Evolutionary conservation across 31 red algal species (phyloP).

Genomic region (Asparagopsis taxiformis): DNA sequence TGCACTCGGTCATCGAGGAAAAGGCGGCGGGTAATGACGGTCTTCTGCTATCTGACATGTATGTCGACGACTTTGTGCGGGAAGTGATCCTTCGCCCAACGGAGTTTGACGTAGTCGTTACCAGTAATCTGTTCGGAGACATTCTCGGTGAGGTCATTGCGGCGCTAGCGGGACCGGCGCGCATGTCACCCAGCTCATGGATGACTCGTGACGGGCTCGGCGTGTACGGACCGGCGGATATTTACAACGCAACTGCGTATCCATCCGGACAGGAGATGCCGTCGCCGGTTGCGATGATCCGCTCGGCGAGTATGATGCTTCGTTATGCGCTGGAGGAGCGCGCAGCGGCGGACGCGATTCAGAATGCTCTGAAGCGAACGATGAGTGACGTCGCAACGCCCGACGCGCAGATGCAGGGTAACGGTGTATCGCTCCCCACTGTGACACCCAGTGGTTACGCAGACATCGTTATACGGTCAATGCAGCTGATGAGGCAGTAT

Average conservation of each 20-base stretch:
- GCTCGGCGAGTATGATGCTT: constrained; percentile 89
- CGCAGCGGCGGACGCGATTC: constrained; percentile 84
- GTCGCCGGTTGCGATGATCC: constrained; percentile 74
- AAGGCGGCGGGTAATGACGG: constrained; percentile 36
- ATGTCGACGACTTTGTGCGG: constrained; percentile 86
- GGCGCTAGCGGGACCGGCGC: constrained; percentile 64
- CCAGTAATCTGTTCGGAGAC: constrained; percentile 92
- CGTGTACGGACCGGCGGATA: constrained; percentile 87
- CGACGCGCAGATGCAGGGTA: background rate
- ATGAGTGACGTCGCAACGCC: constrained; percentile 61
- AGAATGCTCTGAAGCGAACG: constrained; percentile 70
- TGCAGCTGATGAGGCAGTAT: constrained; percentile 67
- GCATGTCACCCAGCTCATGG: constrained; percentile 77
- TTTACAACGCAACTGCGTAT: constrained; percentile 88
- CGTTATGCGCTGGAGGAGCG: constrained; percentile 86
- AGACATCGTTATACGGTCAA: constrained; percentile 52
- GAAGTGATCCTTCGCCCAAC: constrained; percentile 78
- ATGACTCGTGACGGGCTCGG: constrained; percentile 65
- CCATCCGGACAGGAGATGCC: constrained; percentile 22
- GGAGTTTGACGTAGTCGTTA: constrained; percentile 85
- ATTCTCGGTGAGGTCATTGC: constrained; percentile 79
- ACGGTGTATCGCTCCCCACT: background rate
- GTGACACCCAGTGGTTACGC: constrained; percentile 41
- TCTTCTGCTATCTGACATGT: constrained; percentile 70
- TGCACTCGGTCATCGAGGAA: constrained; percentile 67